Evolutionary conservation across 257 asterid species (phyloP), one percentile per base, ranked within the genome.

Genomic region (Solanum neorickii): DNA sequence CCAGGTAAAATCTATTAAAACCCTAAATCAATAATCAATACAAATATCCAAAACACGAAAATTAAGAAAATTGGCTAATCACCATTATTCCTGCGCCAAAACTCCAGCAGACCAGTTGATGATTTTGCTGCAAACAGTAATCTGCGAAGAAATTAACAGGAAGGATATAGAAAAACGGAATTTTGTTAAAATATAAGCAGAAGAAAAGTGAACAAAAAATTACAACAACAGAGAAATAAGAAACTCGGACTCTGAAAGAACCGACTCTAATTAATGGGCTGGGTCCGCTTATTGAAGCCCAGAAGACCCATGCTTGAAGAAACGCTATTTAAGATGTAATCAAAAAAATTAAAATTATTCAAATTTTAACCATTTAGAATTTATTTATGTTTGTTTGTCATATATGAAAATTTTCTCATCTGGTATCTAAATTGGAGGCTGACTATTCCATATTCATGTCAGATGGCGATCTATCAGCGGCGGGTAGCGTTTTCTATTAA

Each of bases 401-500:
- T 49, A 49, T 6, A 49, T 49, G 23, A 49, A 6, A 2, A 0
- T 52, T 52, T 52, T 21, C 0, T 9, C 23, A 16, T 52, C 1
- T 1, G 2, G 4, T 7, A 52, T 7, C 20, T 4, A 6, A 7
- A 18, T 52, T 52, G 2, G 62, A 18, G 0, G 0, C 5, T 4
- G n/a, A 56, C 11, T 56, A 56, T 0, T 56, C 1, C n/a, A 18
- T 0, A 56, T 18, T 56, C 11, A 7, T 56, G 11, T 1, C 5
- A 7, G 65, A 18, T 56, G 2, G 62, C 11, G 65, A 56, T 1
- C 12, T 11, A 18, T 18, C 18, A 18, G 27, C 1, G 11, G 12
- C n/a, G 0, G 11, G n/a, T 7, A 56, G 12, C 12, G 1, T 0
- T 56, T 9, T 3, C 5, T 56, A 56, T 1, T 10, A 56, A 56